Conservation (phyloP, 78 protist species). For the Dictyostelium intermedium region DNA sequence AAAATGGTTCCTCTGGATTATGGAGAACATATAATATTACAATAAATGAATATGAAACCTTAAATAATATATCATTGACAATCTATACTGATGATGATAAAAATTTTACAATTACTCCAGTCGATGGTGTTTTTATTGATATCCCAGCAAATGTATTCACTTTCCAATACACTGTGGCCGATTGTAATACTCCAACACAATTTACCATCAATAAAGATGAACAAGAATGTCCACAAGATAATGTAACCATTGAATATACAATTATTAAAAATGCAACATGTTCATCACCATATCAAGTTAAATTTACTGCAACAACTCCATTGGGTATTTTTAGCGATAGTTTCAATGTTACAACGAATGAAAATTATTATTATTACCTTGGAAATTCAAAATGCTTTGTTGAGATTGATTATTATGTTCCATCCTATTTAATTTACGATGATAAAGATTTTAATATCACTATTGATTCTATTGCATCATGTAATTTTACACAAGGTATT, state of each 20-base stretch:
- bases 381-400: background rate
- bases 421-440: background rate
- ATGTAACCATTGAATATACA: background rate
- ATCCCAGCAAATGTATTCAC: background rate
- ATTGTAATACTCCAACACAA: too few relatives aligned
- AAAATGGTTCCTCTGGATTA: background rate
- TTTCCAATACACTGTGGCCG: background rate
- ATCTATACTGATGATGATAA: too few relatives aligned
- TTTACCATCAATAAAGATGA: too few relatives aligned
- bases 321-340: background rate
- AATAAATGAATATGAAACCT: background rate
- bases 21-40: background rate
- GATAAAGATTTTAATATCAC: too few relatives aligned
- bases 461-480: too few relatives aligned
- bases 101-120: background rate
- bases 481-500: too few relatives aligned
- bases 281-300: background rate
- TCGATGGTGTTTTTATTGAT: background rate
- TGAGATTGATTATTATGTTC: background rate
- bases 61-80: background rate
- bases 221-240: background rate
- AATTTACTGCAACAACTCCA: background rate
- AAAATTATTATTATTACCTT: background rate
- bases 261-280: background rate
- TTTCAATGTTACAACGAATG: background rate